Base-by-base conservation (phyloP, 345 rosid species). In the Salix arbutifolia region DNA sequence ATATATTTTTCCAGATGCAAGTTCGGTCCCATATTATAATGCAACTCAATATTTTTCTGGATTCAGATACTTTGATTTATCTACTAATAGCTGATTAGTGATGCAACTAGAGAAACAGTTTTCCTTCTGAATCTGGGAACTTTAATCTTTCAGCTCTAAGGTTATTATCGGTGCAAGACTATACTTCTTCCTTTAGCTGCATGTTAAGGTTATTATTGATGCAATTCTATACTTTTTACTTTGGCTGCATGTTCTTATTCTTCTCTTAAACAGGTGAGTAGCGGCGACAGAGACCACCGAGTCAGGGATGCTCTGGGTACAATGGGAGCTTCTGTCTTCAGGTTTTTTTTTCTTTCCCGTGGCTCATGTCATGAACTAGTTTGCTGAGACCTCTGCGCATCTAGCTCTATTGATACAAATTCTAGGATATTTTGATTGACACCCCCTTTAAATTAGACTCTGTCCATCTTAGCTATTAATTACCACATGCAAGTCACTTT, bases 261-360 rank as follows among this genome's bases (percentile, higher is more conserved):
- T 60, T 69, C 33, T 33, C 48, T 50, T 67, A 64, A 70, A 64
- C 90, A 96, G 99, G 91, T 91, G 80, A 90, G 90, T 80, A 70
- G 81, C 14, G 99, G 99, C 56, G 83, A 85, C 77, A 86, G 82
- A 84, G 88, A 96, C 74, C 91, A 94, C 72, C 88, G 99, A 65
- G 84, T 92, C 78, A 92, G 87, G 86, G 97, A 89, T 80, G 93
- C 97, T 37, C 84, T 96, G 9, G 81, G 87, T 52, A 94, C 98
- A 4, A 94, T 96, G 99, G 99, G 99, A 50, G 94, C 98, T 81
- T 96, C 99, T 30, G 99, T 96, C 64, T 96, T 96, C 90, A 96
- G 99, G 97, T 92, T 74, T 30, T 46, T 61, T 64, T 67, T 44
- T 14, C 60, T 19, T 9, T 14, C 9, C 28, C 23, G 17, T 64